phyloP scores from a whole-genome alignment of 75 land plant genomes.

The Cunninghamia lanceolata region DNA sequence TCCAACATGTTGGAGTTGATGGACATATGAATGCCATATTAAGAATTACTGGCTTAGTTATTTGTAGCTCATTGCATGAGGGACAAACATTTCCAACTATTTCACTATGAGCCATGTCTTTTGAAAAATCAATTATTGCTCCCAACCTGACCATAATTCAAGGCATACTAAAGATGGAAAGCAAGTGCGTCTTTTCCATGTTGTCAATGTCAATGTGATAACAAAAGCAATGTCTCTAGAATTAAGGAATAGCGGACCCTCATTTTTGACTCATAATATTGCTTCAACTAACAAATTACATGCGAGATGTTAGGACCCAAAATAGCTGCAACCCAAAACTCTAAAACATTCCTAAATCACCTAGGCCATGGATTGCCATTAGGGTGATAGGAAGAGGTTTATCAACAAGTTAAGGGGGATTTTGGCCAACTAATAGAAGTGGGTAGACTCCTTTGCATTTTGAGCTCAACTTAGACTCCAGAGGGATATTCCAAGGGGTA shows the following conservation, averaged over 20 bases:
- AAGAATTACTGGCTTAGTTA: constrained; percentile 53
- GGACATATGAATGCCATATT: constrained; percentile 45
- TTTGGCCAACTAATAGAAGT: too few species aligned
- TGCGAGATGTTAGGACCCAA: too few species aligned
- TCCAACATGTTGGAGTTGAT: constrained; percentile 50
- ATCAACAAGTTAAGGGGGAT: too few species aligned
- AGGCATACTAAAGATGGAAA: constrained; percentile 74
- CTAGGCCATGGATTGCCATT: too few species aligned
- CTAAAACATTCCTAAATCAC: too few species aligned
- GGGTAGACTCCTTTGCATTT: too few species aligned
- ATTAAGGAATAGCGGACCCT: constrained; percentile 32
- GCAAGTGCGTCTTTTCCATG: constrained; percentile 71
- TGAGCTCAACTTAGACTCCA: too few species aligned
- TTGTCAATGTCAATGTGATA: constrained; percentile 45
- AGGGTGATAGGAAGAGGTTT: too few species aligned
- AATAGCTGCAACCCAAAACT: too few species aligned
- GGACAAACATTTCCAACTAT: constrained; percentile 78
- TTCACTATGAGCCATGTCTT: constrained; percentile 62
- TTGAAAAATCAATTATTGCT: constrained; percentile 69
- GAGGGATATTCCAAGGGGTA: too few species aligned
- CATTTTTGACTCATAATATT: constrained; percentile 28
- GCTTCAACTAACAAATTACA: constrained; percentile 42
- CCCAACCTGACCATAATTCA: constrained; percentile 67
- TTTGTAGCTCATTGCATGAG: constrained; percentile 79
- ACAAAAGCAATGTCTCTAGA: constrained; percentile 38